These are phyloP conservation scores for Ustilago crameri DNA, from an alignment of 1,284 basidiomycete species.

Conservation along the genomic window DNA sequence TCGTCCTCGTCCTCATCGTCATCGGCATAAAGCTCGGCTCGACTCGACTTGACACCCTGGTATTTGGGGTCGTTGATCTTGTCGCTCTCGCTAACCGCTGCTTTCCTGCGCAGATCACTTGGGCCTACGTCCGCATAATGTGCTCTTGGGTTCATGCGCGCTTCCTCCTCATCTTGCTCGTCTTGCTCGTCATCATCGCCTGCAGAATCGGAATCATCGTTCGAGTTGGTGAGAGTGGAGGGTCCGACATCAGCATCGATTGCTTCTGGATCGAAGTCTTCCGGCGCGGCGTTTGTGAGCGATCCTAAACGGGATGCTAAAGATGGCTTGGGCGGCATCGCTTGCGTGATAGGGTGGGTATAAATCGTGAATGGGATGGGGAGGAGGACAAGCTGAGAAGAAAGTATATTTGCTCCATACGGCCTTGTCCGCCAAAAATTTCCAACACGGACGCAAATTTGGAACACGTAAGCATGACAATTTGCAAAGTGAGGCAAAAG, in stretches of 20 bases:
- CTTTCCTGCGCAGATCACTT: constrained; percentile 55
- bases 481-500: background rate
- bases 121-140: constrained; percentile 56
- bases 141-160: constrained; percentile 36
- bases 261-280: constrained; percentile 46
- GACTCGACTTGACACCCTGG: constrained; percentile 50
- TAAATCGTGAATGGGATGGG: background rate
- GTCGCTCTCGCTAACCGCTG: constrained; percentile 51
- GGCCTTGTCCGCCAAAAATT: constrained; percentile 13
- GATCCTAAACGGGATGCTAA: constrained; percentile 38
- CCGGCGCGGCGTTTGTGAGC: constrained; percentile 42
- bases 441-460: constrained; percentile 7
- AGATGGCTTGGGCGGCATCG: constrained; percentile 37
- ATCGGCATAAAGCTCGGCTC: constrained; percentile 53
- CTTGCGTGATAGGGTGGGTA: background rate
- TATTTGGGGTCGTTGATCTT: constrained; percentile 42
- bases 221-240: constrained; percentile 13
- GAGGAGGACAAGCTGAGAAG: constrained; percentile 2
- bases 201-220: constrained; percentile 13
- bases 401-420: constrained; percentile 14
- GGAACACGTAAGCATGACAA: constrained; percentile 38
- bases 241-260: constrained; percentile 28
- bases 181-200: constrained; percentile 27
- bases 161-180: constrained; percentile 25
- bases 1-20: constrained; percentile 29